Evolutionary conservation across 306 rosid species (phyloP).

Genomic region (Mucuna pruriens): DNA sequence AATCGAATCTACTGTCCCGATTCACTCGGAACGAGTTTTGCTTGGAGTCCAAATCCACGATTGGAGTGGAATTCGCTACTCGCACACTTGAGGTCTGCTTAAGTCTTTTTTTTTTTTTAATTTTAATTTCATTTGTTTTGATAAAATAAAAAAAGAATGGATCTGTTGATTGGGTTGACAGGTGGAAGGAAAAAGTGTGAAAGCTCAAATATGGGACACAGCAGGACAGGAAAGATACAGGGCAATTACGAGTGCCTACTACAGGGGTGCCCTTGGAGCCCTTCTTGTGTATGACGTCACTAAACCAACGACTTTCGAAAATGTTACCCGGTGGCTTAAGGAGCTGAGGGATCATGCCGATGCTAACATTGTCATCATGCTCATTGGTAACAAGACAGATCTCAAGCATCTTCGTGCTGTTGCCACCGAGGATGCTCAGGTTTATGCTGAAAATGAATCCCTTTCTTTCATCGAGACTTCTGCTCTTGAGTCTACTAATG

Average conservation of each 20-base stretch:
- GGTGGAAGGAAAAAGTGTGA: constrained; percentile 95
- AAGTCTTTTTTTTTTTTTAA: too few relatives aligned
- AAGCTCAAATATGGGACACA: constrained; percentile 98
- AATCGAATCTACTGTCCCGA: constrained; percentile 95
- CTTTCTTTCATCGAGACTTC: constrained; percentile 94
- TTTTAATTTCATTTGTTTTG: too few relatives aligned
- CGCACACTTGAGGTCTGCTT: constrained; percentile 96
- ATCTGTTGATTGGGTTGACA: constrained; percentile 33
- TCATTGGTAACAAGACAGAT: constrained; percentile 92
- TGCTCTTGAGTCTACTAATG: constrained; percentile 87
- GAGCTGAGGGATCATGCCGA: constrained; percentile 96
- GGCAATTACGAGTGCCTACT: constrained; percentile 95
- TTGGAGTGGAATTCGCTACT: constrained; percentile 96
- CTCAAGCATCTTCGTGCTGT: constrained; percentile 90
- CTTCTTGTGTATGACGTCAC: constrained; percentile 86
- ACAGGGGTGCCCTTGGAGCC: constrained; percentile 94
- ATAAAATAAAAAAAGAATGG: too few relatives aligned
- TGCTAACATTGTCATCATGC: constrained; percentile 84
- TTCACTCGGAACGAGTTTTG: constrained; percentile 97
- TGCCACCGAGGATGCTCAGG: constrained; percentile 87
- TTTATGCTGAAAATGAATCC: constrained; percentile 84
- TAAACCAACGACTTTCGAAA: constrained; percentile 86
- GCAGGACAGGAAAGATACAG: constrained; percentile 98
- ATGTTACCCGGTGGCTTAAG: constrained; percentile 91
- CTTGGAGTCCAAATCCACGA: constrained; percentile 94